Evolutionary conservation across 192 early-diverging fungal species (phyloP).

Genomic region (Coemansia sp.): DNA sequence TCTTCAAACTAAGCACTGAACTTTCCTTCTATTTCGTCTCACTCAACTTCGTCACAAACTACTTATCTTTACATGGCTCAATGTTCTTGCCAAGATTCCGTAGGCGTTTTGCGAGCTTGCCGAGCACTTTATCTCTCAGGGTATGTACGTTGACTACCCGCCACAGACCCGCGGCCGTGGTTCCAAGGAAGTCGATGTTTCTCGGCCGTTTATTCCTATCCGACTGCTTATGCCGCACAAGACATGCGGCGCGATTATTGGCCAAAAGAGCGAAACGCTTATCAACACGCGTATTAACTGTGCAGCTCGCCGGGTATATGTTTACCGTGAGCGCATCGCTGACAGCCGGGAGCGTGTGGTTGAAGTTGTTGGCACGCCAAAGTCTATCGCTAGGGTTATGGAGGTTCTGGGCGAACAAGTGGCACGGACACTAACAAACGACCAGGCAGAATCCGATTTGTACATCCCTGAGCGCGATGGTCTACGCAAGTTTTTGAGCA

Average conservation of each 20-base stretch:
- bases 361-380: conserved; percentile 50
- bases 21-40: conserved; percentile 10
- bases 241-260: conserved; percentile 55
- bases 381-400: conserved; percentile 36
- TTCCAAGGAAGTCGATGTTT: conserved; percentile 46
- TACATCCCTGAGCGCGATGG: conserved; percentile 52
- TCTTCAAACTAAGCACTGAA: not conserved
- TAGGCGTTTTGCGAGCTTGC: conserved; percentile 54
- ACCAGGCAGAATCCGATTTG: conserved; percentile 46
- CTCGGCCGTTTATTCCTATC: conserved; percentile 48
- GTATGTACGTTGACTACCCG: conserved; percentile 54
- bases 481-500: conserved; percentile 48
- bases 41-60: conserved; percentile 5
- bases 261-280: conserved; percentile 54
- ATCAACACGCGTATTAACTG: conserved; percentile 52
- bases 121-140: conserved; percentile 55
- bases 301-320: conserved; percentile 48
- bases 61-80: not conserved
- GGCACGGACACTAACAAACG: conserved; percentile 38
- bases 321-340: conserved; percentile 56
- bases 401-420: conserved; percentile 45
- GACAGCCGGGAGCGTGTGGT: conserved; percentile 54
- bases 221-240: conserved; percentile 54
- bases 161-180: conserved; percentile 40
- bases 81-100: not conserved